A percentile compares a stretch with the other conserved stretches of the same genome.
Conservation (phyloP, 495 filamentous ascomycete genomes). For the Penicillium silybi region DNA sequence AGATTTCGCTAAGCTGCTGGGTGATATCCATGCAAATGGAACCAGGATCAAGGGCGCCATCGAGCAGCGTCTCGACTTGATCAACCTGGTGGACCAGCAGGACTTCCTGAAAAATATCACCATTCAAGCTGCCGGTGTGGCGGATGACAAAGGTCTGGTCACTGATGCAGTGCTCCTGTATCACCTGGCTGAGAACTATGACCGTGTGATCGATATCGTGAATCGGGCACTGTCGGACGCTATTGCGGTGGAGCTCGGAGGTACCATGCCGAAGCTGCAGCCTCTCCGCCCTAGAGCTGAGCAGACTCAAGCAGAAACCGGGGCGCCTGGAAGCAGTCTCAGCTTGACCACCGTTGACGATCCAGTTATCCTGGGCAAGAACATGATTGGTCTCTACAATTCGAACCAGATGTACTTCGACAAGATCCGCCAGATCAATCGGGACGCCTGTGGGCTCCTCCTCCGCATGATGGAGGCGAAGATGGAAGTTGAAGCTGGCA, state of each 20-base stretch:
- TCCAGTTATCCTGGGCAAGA: slow-evolving; percentile 69
- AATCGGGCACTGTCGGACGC: slow-evolving; percentile 89
- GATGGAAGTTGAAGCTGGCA: slow-evolving; percentile 58
- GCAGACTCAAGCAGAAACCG: slow-evolving; percentile 22
- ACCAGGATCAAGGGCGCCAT: slow-evolving; percentile 78
- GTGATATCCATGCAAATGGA: slow-evolving; percentile 82
- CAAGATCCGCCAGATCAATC: slow-evolving; percentile 62
- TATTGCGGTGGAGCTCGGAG: slow-evolving; percentile 74
- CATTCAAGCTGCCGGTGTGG: slow-evolving; percentile 80
- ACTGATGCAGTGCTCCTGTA: slow-evolving; percentile 93
- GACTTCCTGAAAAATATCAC: slow-evolving; percentile 86
- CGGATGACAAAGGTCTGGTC: slow-evolving; percentile 87
- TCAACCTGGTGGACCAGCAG: slow-evolving; percentile 70
- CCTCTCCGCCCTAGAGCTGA: slow-evolving; percentile 63
- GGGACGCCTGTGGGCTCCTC: slow-evolving; percentile 66
- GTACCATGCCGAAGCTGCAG: slow-evolving; percentile 67
- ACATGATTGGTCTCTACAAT: slow-evolving; percentile 79
- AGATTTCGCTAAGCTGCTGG: slow-evolving; percentile 89
- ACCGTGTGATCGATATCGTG: slow-evolving; percentile 81
- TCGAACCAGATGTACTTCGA: slow-evolving; percentile 67
- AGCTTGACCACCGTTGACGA: slow-evolving; percentile 86
- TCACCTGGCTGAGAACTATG: slow-evolving; percentile 91
- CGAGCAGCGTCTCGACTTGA: slow-evolving; percentile 81
- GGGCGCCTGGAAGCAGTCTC: slow-evolving; percentile 54
- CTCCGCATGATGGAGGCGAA: slow-evolving; percentile 77